A percentile compares a stretch with the other conserved stretches of the same genome.
Evolutionary conservation across 768 basidiomycete species (phyloP).

Genomic region (Multifurca ochricompacta): DNA sequence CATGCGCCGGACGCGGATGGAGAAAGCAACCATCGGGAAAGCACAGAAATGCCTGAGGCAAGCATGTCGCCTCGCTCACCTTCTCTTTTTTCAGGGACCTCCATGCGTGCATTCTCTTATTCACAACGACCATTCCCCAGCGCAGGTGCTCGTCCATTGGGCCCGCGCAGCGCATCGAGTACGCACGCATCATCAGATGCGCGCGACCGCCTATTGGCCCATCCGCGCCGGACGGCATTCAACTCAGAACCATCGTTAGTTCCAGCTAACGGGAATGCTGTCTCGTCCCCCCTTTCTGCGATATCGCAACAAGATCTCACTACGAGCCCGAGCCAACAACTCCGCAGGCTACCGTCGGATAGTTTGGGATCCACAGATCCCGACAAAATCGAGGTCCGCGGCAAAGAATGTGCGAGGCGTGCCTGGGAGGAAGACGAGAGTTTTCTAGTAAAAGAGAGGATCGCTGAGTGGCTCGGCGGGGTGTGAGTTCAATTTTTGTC

Average conservation of each 20-base stretch:
- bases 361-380: slow-evolving; percentile 34
- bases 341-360: slow-evolving; percentile 36
- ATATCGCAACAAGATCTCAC: slow-evolving; percentile 50
- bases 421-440: slow-evolving; percentile 85
- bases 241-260: slow-evolving; percentile 79
- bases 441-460: slow-evolving; percentile 82
- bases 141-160: slow-evolving; percentile 20
- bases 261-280: slow-evolving; percentile 40
- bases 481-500: slow-evolving; percentile 56
- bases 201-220: slow-evolving; percentile 45
- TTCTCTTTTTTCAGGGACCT: slow-evolving; percentile 3
- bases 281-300: slow-evolving; percentile 24
- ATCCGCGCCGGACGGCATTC: slow-evolving; percentile 66
- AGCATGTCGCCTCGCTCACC: neutral
- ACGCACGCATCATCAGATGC: slow-evolving; percentile 28
- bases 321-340: slow-evolving; percentile 39
- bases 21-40: neutral
- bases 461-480: slow-evolving; percentile 94
- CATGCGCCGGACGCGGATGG: slow-evolving; percentile 14
- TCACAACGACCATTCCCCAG: slow-evolving; percentile 17
- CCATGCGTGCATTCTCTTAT: slow-evolving; percentile 18
- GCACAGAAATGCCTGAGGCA: neutral
- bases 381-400: slow-evolving; percentile 54
- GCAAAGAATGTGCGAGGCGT: slow-evolving; percentile 62
- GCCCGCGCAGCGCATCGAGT: slow-evolving; percentile 24